Evolutionary conservation across 139 green algal species (phyloP).

Genomic region (Chlamydomonas incerta): DNA sequence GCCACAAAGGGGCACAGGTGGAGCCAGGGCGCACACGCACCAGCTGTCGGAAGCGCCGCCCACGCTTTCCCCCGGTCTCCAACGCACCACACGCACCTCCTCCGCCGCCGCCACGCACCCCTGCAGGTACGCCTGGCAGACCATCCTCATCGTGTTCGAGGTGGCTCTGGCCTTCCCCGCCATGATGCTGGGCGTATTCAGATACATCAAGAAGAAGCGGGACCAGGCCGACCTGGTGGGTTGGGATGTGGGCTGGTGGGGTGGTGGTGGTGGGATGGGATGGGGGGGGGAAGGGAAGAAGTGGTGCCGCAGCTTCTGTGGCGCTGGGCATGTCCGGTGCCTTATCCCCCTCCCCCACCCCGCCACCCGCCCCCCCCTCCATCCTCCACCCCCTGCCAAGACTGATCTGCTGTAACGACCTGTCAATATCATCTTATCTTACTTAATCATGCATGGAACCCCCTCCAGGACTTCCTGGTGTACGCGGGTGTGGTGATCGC

Average conservation of each 20-base stretch:
- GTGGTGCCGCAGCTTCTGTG: background rate
- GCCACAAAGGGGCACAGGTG: too few relatives aligned
- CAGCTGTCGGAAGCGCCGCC: too few relatives aligned
- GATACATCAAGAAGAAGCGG: slow-evolving; percentile 35
- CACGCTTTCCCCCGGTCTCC: too few relatives aligned
- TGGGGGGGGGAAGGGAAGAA: too few relatives aligned
- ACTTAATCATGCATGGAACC: too few relatives aligned
- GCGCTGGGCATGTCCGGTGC: background rate
- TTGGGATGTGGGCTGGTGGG: background rate
- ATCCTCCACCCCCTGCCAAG: background rate
- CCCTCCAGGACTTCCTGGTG: slow-evolving; percentile 51
- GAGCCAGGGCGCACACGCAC: too few relatives aligned
- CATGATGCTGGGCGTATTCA: slow-evolving; percentile 48
- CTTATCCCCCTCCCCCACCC: too few relatives aligned
- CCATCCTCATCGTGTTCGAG: slow-evolving; percentile 64
- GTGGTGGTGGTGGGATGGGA: background rate
- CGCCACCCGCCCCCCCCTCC: too few relatives aligned
- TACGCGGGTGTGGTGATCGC: slow-evolving; percentile 35
- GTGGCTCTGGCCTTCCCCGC: slow-evolving; percentile 57
- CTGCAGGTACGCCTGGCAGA: slow-evolving; percentile 58
- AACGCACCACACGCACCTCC: too few relatives aligned
- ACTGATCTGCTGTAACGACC: background rate
- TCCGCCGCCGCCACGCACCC: background rate
- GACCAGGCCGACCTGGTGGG: slow-evolving; percentile 53
- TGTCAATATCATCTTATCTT: too few relatives aligned